Evolutionary conservation across 495 filamentous ascomycete genomes (phyloP).

Genomic region (Xylaria castorea): DNA sequence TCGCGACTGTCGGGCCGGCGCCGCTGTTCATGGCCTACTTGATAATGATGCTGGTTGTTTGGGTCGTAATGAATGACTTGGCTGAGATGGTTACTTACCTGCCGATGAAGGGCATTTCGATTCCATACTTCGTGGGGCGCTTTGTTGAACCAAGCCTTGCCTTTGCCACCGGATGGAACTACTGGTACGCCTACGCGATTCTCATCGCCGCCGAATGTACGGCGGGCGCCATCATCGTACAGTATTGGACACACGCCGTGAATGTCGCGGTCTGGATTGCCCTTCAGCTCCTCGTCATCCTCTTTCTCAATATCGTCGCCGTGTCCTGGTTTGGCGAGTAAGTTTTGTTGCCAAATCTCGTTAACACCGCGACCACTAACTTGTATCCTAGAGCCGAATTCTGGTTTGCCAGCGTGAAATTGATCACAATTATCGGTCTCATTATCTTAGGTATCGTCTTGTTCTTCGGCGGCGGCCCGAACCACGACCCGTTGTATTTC

Average conservation of each 20-base stretch:
- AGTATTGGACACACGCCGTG: conserved; percentile 61
- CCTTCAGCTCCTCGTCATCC: conserved; percentile 53
- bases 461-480: conserved; percentile 68
- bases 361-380: neutral
- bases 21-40: conserved; percentile 63
- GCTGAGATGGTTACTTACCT: conserved; percentile 67
- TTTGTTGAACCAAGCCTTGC: conserved; percentile 78
- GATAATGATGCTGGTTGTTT: conserved; percentile 48
- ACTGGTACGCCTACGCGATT: conserved; percentile 59
- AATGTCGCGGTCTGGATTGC: conserved; percentile 66
- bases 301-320: conserved; percentile 56
- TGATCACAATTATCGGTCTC: conserved; percentile 72
- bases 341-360: neutral
- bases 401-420: conserved; percentile 70
- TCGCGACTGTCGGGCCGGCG: conserved; percentile 54
- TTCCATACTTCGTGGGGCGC: conserved; percentile 72
- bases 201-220: conserved; percentile 57
- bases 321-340: conserved; percentile 63
- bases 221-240: conserved; percentile 59
- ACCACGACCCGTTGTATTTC: conserved; percentile 65
- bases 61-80: conserved; percentile 55
- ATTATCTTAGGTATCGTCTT: conserved; percentile 76
- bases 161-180: conserved; percentile 85
- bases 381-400: conserved; percentile 57
- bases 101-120: conserved; percentile 61